Evolutionary conservation across 495 filamentous ascomycete genomes (phyloP).

Genomic region (Penicillium macrosclerotiorum): DNA sequence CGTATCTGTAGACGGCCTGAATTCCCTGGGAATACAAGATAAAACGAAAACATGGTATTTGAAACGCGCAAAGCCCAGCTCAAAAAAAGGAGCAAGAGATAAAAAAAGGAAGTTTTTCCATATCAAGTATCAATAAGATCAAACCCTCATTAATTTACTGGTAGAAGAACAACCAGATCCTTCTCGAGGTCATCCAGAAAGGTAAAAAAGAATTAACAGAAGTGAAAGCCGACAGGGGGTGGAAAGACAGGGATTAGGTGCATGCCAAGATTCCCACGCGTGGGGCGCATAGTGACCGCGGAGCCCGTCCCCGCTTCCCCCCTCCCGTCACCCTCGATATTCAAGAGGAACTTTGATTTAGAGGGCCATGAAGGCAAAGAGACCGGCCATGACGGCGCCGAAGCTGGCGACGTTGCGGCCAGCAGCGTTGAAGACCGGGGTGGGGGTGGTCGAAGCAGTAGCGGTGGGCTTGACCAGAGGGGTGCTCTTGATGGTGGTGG

Average conservation of each 20-base stretch:
- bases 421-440: constrained; percentile 46
- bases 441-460: constrained; percentile 29
- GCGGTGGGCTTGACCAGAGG: constrained; percentile 17
- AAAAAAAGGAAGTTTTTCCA: constrained; percentile 4
- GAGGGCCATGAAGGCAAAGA: constrained; percentile 41
- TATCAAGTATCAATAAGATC: constrained; percentile 8
- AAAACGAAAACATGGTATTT: constrained; percentile 12
- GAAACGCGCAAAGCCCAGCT: constrained; percentile 16
- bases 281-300: no score
- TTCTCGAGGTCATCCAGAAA: constrained; percentile 11
- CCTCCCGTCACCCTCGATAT: neutral
- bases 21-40: constrained; percentile 13
- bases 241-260: no score
- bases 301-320: neutral
- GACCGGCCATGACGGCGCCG: constrained; percentile 45
- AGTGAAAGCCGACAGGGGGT: no score
- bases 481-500: constrained; percentile 20
- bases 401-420: constrained; percentile 44
- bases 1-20: constrained; percentile 12
- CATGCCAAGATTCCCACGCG: no score
- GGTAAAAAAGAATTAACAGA: constrained; percentile 6
- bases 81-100: constrained; percentile 4
- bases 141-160: constrained; percentile 13
- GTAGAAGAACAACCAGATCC: constrained; percentile 7
- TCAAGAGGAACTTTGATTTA: constrained; percentile 18